phyloP scores from a whole-genome alignment of 139 green algal genomes.

The Micractinium conductrix region DNA sequence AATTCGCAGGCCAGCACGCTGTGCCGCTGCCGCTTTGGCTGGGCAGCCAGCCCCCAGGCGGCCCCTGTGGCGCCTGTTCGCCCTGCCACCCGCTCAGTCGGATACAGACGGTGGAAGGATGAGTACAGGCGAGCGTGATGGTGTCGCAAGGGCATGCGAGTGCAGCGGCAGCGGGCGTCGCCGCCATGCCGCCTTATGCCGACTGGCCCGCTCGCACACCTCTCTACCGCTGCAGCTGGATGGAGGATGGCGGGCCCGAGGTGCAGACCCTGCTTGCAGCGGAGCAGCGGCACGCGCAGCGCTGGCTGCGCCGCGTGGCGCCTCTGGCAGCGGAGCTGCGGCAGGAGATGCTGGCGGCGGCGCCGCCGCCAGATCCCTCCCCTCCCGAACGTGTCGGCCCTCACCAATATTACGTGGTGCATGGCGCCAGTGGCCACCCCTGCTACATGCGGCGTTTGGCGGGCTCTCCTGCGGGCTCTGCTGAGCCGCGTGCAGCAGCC shows the following conservation, averaged over 20 bases:
- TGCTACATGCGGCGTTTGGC: slow-evolving; percentile 22
- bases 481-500: no score
- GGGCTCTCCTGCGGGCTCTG: no score
- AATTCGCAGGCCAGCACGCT: no score
- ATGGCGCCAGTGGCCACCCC: slow-evolving; percentile 16
- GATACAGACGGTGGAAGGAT: neutral
- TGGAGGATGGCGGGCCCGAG: neutral
- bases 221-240: slow-evolving; percentile 15
- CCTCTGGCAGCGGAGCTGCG: neutral
- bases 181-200: no score
- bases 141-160: neutral
- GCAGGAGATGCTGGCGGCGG: slow-evolving; percentile 1
- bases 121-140: slow-evolving; percentile 9
- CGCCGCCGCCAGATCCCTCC: neutral
- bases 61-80: neutral
- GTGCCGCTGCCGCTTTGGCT: no score
- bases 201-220: no score
- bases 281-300: slow-evolving; percentile 5
- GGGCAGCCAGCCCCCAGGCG: no score
- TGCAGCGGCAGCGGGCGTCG: no score
- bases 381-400: slow-evolving; percentile 11
- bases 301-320: neutral
- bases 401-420: slow-evolving; percentile 17
- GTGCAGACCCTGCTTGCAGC: slow-evolving; percentile 6
- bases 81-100: neutral